phyloP scores from a whole-genome alignment of 2,329 filamentous ascomycete species.

The Aspergillus calidoustus region DNA sequence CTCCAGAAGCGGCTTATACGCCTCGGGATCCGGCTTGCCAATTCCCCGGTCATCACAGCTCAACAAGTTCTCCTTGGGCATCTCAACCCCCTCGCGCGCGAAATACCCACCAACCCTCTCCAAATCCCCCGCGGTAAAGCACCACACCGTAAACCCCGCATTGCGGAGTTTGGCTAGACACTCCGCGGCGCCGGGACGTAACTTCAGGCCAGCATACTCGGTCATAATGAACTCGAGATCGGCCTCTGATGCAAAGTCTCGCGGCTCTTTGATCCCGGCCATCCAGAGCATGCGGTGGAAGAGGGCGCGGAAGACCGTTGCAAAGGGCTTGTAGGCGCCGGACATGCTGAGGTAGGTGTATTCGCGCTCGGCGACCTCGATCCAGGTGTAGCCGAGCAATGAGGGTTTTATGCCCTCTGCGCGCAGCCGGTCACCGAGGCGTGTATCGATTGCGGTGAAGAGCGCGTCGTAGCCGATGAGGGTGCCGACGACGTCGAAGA shows the following conservation, averaged over 20 bases:
- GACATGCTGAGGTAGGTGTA: constrained; percentile 52
- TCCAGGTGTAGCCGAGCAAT: constrained; percentile 49
- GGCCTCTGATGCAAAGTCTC: constrained; percentile 41
- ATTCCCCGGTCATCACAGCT: constrained; percentile 33
- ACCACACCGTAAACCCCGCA: constrained; percentile 36
- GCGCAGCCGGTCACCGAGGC: constrained; percentile 44
- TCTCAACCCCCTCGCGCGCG: constrained; percentile 27
- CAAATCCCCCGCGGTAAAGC: constrained; percentile 33
- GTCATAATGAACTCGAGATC: constrained; percentile 45
- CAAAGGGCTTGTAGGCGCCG: constrained; percentile 44
- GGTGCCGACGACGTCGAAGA: constrained; percentile 44
- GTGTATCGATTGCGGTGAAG: constrained; percentile 42
- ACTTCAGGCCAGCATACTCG: constrained; percentile 37
- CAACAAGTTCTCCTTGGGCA: constrained; percentile 31
- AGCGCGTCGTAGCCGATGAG: constrained; percentile 48
- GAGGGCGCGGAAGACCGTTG: constrained; percentile 42
- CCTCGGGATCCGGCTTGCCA: constrained; percentile 33
- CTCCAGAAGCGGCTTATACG: constrained; percentile 31
- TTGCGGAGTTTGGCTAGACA: constrained; percentile 42
- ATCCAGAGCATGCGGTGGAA: constrained; percentile 52
- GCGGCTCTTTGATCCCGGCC: constrained; percentile 45
- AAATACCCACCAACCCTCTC: constrained; percentile 33
- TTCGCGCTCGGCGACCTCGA: constrained; percentile 49
- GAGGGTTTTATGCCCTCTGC: constrained; percentile 40
- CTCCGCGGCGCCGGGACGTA: constrained; percentile 43